These are phyloP conservation scores for Lactifluus hygrophoroides DNA, from an alignment of 768 basidiomycete species.

Conservation along the genomic window DNA sequence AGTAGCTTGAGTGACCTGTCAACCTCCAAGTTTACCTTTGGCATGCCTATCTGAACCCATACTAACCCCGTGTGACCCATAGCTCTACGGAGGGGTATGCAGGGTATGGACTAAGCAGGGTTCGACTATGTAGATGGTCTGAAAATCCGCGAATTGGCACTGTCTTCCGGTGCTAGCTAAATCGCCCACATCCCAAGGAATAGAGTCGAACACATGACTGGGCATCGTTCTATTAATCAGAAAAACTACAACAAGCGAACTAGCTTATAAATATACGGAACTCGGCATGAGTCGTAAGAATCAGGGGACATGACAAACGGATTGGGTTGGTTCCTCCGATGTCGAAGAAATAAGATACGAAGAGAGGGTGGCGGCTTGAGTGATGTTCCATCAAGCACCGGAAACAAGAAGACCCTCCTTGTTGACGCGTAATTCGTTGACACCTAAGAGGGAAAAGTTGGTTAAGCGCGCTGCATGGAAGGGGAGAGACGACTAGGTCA, in stretches of 20 bases:
- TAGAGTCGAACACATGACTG: not conserved
- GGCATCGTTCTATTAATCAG: conserved; percentile 5
- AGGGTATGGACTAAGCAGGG: too few relatives aligned
- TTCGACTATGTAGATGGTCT: too few relatives aligned
- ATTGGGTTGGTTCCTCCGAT: not conserved
- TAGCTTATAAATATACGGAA: conserved; percentile 8
- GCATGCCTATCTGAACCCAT: too few relatives aligned
- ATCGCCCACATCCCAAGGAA: too few relatives aligned
- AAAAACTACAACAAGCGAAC: conserved; percentile 1
- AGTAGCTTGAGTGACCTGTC: too few relatives aligned
- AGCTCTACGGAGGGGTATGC: too few relatives aligned
- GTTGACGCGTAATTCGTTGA: conserved; percentile 3
- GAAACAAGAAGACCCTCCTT: conserved; percentile 9
- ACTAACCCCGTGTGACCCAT: too few relatives aligned
- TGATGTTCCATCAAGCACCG: not conserved
- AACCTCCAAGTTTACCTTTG: too few relatives aligned
- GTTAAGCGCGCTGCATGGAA: not conserved
- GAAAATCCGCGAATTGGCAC: too few relatives aligned
- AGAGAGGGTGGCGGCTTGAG: not conserved
- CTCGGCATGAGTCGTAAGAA: not conserved
- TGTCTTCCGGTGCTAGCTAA: too few relatives aligned
- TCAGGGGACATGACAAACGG: not conserved
- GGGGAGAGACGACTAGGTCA: not conserved
- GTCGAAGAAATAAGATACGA: not conserved
- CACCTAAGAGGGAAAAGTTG: not conserved